These are phyloP conservation scores for Lanzia echinophila DNA, from an alignment of 2,329 filamentous ascomycete genomes.

Conservation along the genomic window DNA sequence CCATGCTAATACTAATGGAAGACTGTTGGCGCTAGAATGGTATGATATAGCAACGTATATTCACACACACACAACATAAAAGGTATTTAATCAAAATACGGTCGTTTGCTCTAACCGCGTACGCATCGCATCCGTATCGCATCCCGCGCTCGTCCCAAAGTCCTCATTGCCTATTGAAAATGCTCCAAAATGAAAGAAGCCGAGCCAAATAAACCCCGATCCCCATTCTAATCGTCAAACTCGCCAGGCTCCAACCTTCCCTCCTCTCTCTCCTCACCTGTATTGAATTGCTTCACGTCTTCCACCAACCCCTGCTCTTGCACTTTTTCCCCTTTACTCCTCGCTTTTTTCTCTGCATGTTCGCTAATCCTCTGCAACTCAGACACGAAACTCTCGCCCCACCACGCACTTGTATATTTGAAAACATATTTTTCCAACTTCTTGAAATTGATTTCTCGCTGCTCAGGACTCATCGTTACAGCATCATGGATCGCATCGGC, in stretches of 20 bases:
- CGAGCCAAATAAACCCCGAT: neutral
- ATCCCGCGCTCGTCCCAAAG: neutral
- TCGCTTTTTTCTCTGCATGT: conserved; percentile 28
- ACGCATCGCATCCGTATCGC: neutral
- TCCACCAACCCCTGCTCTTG: conserved; percentile 17
- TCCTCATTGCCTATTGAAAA: neutral
- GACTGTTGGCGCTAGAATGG: too few species aligned
- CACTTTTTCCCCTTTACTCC: conserved; percentile 12
- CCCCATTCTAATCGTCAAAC: conserved; percentile 7
- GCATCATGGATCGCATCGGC: conserved; percentile 90
- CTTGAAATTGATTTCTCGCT: conserved; percentile 77
- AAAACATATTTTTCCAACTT: conserved; percentile 93
- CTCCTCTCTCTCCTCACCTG: conserved; percentile 10
- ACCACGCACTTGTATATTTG: conserved; percentile 97
- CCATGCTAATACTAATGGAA: too few species aligned
- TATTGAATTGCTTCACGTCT: conserved; percentile 13
- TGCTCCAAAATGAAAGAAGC: too few species aligned
- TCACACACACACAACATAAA: too few species aligned
- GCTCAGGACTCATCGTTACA: conserved; percentile 92
- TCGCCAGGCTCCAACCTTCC: conserved; percentile 9
- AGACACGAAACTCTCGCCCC: conserved; percentile 86
- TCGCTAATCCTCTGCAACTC: conserved; percentile 51
- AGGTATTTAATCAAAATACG: too few species aligned
- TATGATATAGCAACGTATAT: too few species aligned
- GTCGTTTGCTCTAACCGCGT: too few species aligned